Percentiles rank a stretch among this genome's conserved stretches.
Evolutionary conservation across 1,139 yeast genomes (phyloP).

Genomic region (Geotrichum candidum): DNA sequence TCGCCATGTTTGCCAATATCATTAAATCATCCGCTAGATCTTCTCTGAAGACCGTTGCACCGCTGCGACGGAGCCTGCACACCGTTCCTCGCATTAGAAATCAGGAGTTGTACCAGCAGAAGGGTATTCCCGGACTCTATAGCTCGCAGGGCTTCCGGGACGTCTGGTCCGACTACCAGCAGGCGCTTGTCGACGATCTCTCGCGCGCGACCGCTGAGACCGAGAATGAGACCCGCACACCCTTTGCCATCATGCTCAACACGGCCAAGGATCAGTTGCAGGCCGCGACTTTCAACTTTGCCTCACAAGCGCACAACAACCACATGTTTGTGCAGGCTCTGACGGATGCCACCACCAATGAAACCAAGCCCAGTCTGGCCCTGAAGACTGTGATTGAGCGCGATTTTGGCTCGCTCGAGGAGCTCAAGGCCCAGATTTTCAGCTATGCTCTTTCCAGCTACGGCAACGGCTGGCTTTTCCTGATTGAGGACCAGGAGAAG

Average conservation of each 20-base stretch:
- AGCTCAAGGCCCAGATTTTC: constrained; percentile 48
- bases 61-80: constrained; percentile 41
- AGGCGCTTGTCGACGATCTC: constrained; percentile 58
- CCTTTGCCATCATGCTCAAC: constrained; percentile 68
- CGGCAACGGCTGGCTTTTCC: constrained; percentile 87
- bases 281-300: constrained; percentile 73
- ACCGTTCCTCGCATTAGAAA: constrained; percentile 55
- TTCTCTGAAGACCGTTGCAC: not conserved
- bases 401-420: constrained; percentile 45
- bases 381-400: constrained; percentile 33
- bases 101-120: constrained; percentile 36
- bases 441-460: constrained; percentile 49
- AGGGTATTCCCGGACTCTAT: constrained; percentile 70
- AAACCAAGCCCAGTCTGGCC: constrained; percentile 33
- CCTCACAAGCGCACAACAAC: constrained; percentile 89
- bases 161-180: constrained; percentile 82
- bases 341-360: constrained; percentile 23
- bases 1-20: not conserved
- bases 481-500: constrained; percentile 71
- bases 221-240: constrained; percentile 67
- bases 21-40: not conserved
- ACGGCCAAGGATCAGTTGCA: constrained; percentile 66
- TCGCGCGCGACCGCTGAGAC: constrained; percentile 65
- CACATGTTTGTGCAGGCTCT: constrained; percentile 81
- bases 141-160: constrained; percentile 59